Evolutionary conservation across 495 filamentous ascomycete species (phyloP).

Genomic region (Podospora anserina): DNA sequence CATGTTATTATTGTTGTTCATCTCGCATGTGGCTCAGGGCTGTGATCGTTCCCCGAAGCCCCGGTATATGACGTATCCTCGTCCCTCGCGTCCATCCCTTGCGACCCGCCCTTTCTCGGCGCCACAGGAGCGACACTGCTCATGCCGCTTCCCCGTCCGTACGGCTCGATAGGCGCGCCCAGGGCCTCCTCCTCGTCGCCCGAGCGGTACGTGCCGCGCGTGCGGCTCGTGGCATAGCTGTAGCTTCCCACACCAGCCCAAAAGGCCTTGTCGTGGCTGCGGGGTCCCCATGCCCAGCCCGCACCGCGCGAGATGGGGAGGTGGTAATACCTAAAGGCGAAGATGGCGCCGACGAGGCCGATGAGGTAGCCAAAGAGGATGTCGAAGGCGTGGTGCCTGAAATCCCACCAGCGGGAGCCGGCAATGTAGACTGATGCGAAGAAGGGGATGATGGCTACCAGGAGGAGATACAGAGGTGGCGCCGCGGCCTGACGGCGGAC

Average conservation of each 20-base stretch:
- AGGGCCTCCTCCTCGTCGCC: constrained; percentile 39
- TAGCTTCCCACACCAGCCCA: constrained; percentile 60
- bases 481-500: constrained; percentile 64
- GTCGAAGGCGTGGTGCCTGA: constrained; percentile 85
- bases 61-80: constrained; percentile 19
- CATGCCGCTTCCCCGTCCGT: constrained; percentile 20
- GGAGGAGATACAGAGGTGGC: constrained; percentile 63
- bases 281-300: constrained; percentile 56
- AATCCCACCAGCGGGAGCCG: constrained; percentile 70
- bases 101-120: constrained; percentile 15
- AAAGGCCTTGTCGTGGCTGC: constrained; percentile 53
- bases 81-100: constrained; percentile 8
- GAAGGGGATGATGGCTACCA: constrained; percentile 63
- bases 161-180: constrained; percentile 4
- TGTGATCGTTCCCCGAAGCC: constrained; percentile 6
- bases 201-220: constrained; percentile 32
- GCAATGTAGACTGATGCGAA: constrained; percentile 55
- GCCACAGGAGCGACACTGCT: constrained; percentile 12
- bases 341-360: constrained; percentile 49
- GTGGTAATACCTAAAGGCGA: constrained; percentile 58
- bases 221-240: constrained; percentile 44
- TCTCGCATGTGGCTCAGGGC: not conserved
- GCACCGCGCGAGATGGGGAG: constrained; percentile 61
- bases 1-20: not conserved
- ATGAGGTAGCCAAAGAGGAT: constrained; percentile 75